These are phyloP conservation scores for Arthrinium phaeospermum DNA, from an alignment of 2,329 filamentous ascomycete genomes.

Conservation along the genomic window DNA sequence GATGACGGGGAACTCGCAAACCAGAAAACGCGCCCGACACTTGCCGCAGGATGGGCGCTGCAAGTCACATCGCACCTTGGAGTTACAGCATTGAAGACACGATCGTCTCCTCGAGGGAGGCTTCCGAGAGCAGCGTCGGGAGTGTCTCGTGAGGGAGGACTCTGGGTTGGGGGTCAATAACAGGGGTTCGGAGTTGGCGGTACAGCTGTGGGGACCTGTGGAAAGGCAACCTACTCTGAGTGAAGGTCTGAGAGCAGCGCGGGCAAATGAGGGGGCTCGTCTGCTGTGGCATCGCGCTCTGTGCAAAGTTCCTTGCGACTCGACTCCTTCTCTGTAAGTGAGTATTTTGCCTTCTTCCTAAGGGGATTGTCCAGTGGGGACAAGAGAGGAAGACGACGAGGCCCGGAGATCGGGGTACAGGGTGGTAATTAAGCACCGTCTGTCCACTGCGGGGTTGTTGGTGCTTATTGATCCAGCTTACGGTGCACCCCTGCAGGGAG, in stretches of 20 bases:
- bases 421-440: neutral
- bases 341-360: too few species aligned
- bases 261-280: neutral
- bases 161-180: neutral
- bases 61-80: conserved; percentile 16
- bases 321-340: neutral
- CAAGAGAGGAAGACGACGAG: neutral
- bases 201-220: neutral
- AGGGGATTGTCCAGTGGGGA: neutral
- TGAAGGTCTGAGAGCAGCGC: neutral
- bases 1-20: neutral
- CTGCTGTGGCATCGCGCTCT: neutral
- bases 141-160: neutral
- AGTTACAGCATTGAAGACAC: neutral
- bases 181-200: neutral
- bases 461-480: neutral
- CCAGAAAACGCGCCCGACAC: neutral
- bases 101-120: neutral
- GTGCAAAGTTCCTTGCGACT: neutral
- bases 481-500: neutral
- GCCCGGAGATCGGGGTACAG: neutral
- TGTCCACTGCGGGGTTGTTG: neutral
- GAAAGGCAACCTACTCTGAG: neutral
- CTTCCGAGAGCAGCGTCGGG: neutral
- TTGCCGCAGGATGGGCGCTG: neutral